Percentiles rank a stretch among this genome's conserved stretches.
Evolutionary conservation across 495 filamentous ascomycete genomes (phyloP).

Genomic region (Xylaria bambusicola): DNA sequence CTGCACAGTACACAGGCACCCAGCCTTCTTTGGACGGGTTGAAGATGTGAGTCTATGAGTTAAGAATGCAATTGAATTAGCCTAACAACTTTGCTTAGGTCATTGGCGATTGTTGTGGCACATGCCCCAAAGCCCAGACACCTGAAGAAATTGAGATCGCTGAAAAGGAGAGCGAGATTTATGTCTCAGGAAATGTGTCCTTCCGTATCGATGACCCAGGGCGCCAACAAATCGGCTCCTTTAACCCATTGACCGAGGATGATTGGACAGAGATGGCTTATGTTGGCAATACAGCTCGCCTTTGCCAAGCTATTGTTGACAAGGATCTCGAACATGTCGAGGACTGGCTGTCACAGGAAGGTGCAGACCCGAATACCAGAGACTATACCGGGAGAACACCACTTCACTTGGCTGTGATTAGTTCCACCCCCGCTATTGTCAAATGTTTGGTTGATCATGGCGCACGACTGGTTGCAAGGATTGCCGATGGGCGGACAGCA

Average conservation of each 20-base stretch:
- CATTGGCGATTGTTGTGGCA: slow-evolving; percentile 76
- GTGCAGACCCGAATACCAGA: slow-evolving; percentile 59
- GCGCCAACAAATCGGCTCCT: slow-evolving; percentile 63
- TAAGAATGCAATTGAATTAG: neutral
- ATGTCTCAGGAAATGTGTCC: slow-evolving; percentile 65
- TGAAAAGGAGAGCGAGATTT: slow-evolving; percentile 70
- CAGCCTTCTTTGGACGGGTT: slow-evolving; percentile 55
- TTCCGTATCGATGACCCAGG: slow-evolving; percentile 82
- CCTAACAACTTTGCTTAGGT: slow-evolving; percentile 50
- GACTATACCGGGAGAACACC: slow-evolving; percentile 83
- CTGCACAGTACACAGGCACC: slow-evolving; percentile 66
- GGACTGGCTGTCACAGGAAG: slow-evolving; percentile 65
- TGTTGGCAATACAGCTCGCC: slow-evolving; percentile 65
- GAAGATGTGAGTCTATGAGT: slow-evolving; percentile 35
- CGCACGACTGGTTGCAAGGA: slow-evolving; percentile 67
- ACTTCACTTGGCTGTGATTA: slow-evolving; percentile 71
- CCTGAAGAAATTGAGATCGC: slow-evolving; percentile 68
- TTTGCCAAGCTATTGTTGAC: slow-evolving; percentile 78
- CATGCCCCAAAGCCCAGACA: slow-evolving; percentile 67
- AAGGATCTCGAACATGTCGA: slow-evolving; percentile 65
- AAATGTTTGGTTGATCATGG: slow-evolving; percentile 68
- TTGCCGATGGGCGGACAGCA: slow-evolving; percentile 77
- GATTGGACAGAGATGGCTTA: slow-evolving; percentile 85
- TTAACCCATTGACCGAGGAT: slow-evolving; percentile 77
- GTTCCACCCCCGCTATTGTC: slow-evolving; percentile 68